Percentiles rank a stretch among this genome's conserved stretches.
These are phyloP conservation scores for Athelia sp. DNA, from an alignment of 1,284 basidiomycete genomes.

Conservation along the genomic window DNA sequence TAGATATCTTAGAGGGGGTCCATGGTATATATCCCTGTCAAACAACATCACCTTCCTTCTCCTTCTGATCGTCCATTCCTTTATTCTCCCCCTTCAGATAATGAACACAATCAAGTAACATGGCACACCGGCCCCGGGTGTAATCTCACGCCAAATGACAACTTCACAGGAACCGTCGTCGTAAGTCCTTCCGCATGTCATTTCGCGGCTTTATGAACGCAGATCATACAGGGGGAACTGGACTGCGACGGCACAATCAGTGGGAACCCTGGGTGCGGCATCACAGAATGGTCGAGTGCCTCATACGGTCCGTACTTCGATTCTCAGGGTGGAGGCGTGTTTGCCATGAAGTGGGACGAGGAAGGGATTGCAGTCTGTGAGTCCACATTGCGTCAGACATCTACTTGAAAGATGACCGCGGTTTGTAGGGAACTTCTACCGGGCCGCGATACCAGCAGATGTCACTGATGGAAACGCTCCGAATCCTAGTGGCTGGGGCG, in stretches of 20 bases:
- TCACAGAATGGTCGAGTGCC: conserved; percentile 50
- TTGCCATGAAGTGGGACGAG: conserved; percentile 58
- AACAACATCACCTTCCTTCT: conserved; percentile 66
- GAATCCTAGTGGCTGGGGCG: conserved; percentile 46
- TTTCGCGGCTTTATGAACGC: neutral
- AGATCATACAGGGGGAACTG: conserved; percentile 26
- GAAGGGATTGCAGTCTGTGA: conserved; percentile 52
- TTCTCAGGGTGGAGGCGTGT: conserved; percentile 54
- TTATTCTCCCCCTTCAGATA: too few relatives aligned
- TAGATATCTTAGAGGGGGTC: conserved; percentile 78
- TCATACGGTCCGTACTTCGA: conserved; percentile 59
- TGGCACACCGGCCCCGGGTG: conserved; percentile 23
- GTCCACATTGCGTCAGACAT: conserved; percentile 15
- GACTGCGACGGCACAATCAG: conserved; percentile 50
- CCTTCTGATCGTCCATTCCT: too few relatives aligned
- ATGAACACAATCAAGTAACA: neutral
- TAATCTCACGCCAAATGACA: conserved; percentile 34
- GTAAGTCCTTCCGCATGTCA: conserved; percentile 29
- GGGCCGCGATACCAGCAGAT: conserved; percentile 50
- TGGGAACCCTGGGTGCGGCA: conserved; percentile 54
- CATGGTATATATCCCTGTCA: conserved; percentile 75
- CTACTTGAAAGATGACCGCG: conserved; percentile 4
- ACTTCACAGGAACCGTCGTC: conserved; percentile 54
- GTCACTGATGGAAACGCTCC: conserved; percentile 36
- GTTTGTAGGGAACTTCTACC: conserved; percentile 54